Base-by-base conservation (phyloP, 2,329 filamentous ascomycete species). In the Karstenula rhodostoma region DNA sequence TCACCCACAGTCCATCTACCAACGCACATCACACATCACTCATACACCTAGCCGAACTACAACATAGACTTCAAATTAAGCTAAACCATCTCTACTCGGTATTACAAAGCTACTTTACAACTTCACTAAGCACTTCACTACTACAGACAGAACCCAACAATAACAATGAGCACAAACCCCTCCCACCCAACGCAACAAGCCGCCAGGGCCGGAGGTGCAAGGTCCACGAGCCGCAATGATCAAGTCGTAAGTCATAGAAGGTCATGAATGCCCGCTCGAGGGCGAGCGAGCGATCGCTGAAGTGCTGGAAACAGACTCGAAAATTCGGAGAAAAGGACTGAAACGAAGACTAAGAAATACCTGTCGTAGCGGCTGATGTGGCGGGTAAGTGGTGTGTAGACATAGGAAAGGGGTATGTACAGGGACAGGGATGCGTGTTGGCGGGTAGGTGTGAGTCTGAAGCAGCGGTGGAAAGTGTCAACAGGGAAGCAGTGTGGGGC, bases 341-440 rank as follows among this genome's bases (percentile, higher is more conserved):
- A 10, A 32, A 2, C 29, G 19, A 27, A 33, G 23, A 44, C 33
- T 19, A 35, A 37, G 46, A 35, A 43, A 43, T 33, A 33, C 33
- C 19, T 54, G 37, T 43, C n/a, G 37, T 27, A 55, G 46, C 23
- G 13, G 49, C 33, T 46, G 57, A 27, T 23, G 56, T 35, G 22
- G 19, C 29, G 19, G 17, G 43, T 46, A 29, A 25, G 27, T 19
- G 50, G 49, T 49, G 37, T 37, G 29, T 13, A 35, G 32, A 61
- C 54, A 61, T 50, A 57, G 29, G 54, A 57, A 57, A 61, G 29
- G 47, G 51, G 27, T 55, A 46, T 57, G 43, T 61, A 61, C 55
- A 57, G 54, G 59, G 43, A 49, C 55, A 57, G 44, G 49, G 54
- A 40, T 57, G 42, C 23, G 42, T 15, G 12, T 37, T 43, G 53